Base-by-base conservation (phyloP, 2,329 filamentous ascomycete genomes). In the Fusarium duplospermum region DNA sequence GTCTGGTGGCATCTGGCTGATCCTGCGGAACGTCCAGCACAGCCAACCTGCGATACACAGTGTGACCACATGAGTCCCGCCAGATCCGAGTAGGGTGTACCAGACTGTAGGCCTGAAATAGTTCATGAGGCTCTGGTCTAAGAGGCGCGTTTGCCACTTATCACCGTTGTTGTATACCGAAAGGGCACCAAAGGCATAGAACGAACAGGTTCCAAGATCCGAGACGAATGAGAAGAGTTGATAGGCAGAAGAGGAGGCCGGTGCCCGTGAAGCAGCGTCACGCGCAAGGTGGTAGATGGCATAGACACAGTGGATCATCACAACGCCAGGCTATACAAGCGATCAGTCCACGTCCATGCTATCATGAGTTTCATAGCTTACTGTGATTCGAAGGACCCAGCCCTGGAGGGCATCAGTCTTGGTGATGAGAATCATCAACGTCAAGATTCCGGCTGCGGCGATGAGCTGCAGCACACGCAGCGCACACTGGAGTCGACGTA, bases 201-300 rank as follows among this genome's bases (percentile, higher is more conserved):
- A 83, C 10, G 88, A 86, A 29, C 89, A 75, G 52, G 89, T 83
- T 13, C 84, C 84, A 16, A 90, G 78, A 81, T 98, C 96, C 47
- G 93, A 89, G 50, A 94, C 84, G 13, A 90, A 87, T 4, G 95
- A 91, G 81, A 98, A 98, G 66, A 96, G 84, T 83, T 97, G 94
- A 83, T 98, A 98, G 73, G 94, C 96, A 16, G 94, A 92, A 20
- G 94, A 94, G 24, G 94, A 97, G 4, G 87, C 92, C 0, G 96
- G 92, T 1, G 95, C 91, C 61, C 95, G 91, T 52, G 87, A 89
- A 57, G 90, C 90, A 1, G 93, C 89, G 40, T 92, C 90, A 35
- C 93, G 90, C 16, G 89, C 87, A 42, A 97, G 89, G 81, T 98
- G 95, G 78, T 93, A 96, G 69, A 97, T 88, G 47, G 89, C 93